phyloP scores from a whole-genome alignment of 2,329 filamentous ascomycete genomes.

The Orbilia javanica region DNA sequence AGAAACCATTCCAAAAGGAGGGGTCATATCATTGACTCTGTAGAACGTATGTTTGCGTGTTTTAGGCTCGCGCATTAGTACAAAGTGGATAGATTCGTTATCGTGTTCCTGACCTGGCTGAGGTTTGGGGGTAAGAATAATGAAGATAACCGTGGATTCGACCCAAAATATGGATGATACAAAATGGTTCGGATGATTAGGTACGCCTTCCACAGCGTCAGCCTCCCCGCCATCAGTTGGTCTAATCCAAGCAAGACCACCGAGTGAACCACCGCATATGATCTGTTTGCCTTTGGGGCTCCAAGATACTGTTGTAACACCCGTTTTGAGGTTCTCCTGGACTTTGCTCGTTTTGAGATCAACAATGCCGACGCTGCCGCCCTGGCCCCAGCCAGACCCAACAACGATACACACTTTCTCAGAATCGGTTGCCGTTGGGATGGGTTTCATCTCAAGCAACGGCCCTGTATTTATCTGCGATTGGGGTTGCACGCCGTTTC shows the following conservation, averaged over 20 bases:
- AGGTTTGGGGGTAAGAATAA: slow-evolving; percentile 78
- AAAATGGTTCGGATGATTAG: slow-evolving; percentile 75
- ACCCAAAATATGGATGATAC: slow-evolving; percentile 89
- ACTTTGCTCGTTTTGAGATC: slow-evolving; percentile 87
- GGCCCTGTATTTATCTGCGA: slow-evolving; percentile 83
- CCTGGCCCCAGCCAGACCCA: slow-evolving; percentile 71
- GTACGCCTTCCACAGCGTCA: slow-evolving; percentile 82
- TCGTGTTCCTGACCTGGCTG: slow-evolving; percentile 54
- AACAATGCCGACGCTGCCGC: slow-evolving; percentile 42
- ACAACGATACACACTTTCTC: slow-evolving; percentile 86
- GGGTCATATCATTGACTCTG: slow-evolving; percentile 79
- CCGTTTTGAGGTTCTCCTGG: slow-evolving; percentile 75
- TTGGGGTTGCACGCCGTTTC: slow-evolving; percentile 74
- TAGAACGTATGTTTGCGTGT: slow-evolving; percentile 75
- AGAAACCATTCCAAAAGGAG: slow-evolving; percentile 76
- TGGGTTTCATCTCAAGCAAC: slow-evolving; percentile 81
- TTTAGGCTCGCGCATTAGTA: slow-evolving; percentile 75
- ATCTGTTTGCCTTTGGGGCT: slow-evolving; percentile 93
- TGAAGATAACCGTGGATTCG: slow-evolving; percentile 85
- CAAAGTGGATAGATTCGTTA: slow-evolving; percentile 76
- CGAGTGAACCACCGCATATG: slow-evolving; percentile 85
- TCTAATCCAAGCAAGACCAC: slow-evolving; percentile 84
- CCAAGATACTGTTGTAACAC: slow-evolving; percentile 89
- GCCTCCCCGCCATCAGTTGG: slow-evolving; percentile 79
- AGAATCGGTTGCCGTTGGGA: slow-evolving; percentile 79